These are phyloP conservation scores for Quillaja saponaria DNA, from an alignment of 306 rosid genomes.

Conservation along the genomic window DNA sequence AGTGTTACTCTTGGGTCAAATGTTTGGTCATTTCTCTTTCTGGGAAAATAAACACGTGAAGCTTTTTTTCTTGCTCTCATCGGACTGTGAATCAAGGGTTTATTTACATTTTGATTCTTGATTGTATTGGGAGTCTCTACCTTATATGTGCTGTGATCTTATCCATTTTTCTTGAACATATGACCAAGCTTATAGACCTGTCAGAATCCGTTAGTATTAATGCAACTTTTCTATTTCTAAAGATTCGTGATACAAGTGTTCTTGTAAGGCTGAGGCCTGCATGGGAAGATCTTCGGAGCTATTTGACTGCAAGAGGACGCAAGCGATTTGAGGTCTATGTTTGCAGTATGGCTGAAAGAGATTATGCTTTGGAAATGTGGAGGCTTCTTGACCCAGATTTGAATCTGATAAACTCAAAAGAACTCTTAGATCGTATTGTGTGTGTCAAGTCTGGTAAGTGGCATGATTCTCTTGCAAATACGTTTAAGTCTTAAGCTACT, in stretches of 20 bases:
- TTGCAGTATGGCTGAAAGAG: slow-evolving; percentile 99
- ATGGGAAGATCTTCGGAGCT: slow-evolving; percentile 98
- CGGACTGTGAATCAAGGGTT: no score
- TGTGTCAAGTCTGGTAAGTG: slow-evolving; percentile 93
- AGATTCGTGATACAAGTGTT: slow-evolving; percentile 99
- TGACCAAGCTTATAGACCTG: slow-evolving; percentile 10
- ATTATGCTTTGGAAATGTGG: slow-evolving; percentile 99
- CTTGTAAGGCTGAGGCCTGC: slow-evolving; percentile 99
- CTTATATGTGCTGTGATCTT: slow-evolving; percentile 12
- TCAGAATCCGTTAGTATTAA: slow-evolving; percentile 24
- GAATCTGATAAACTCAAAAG: slow-evolving; percentile 86
- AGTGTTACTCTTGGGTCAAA: slow-evolving; percentile 12
- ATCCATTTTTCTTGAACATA: slow-evolving; percentile 2
- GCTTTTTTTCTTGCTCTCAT: background rate
- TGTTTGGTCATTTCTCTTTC: slow-evolving; percentile 20
- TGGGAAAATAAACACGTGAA: slow-evolving; percentile 6
- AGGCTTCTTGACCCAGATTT: slow-evolving; percentile 99
- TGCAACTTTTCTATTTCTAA: slow-evolving; percentile 24
- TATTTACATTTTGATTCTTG: background rate
- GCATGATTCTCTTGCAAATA: slow-evolving; percentile 18
- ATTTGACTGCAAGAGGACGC: slow-evolving; percentile 97
- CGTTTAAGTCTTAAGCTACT: background rate
- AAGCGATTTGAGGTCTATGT: slow-evolving; percentile 99
- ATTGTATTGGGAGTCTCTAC: slow-evolving; percentile 12
- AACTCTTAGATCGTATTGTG: slow-evolving; percentile 83